phyloP scores from a whole-genome alignment of 2,329 filamentous ascomycete species.

The Zarea fungicola region DNA sequence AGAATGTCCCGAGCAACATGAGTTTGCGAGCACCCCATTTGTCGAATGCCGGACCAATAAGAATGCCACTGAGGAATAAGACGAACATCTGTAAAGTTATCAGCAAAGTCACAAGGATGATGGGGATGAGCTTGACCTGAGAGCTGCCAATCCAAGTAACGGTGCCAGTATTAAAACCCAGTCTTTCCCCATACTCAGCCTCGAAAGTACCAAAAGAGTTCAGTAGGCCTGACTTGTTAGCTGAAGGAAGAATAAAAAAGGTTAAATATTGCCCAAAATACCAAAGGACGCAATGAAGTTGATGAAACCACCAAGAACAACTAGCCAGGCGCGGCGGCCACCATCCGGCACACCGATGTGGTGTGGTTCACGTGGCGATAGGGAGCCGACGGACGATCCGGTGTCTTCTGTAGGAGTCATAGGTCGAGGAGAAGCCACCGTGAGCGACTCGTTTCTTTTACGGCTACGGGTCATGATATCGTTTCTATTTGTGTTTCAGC shows the following conservation, averaged over 20 bases:
- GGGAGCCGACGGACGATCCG: neutral
- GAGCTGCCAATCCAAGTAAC: constrained; percentile 38
- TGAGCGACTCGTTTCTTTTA: neutral
- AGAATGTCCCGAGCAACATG: constrained; percentile 29
- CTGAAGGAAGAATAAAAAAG: too few relatives aligned
- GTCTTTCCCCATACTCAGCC: constrained; percentile 40
- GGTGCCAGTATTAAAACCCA: constrained; percentile 25
- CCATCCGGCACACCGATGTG: constrained; percentile 20
- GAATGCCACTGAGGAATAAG: constrained; percentile 32
- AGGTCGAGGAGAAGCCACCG: constrained; percentile 8
- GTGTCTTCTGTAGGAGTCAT: neutral
- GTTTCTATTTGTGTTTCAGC: too few relatives aligned
- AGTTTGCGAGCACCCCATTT: constrained; percentile 31
- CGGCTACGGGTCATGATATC: too few relatives aligned
- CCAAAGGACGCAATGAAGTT: constrained; percentile 25
- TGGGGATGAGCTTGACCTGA: constrained; percentile 16
- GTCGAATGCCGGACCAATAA: constrained; percentile 37
- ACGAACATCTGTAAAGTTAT: constrained; percentile 30
- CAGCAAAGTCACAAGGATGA: constrained; percentile 2
- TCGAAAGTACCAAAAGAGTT: constrained; percentile 52
- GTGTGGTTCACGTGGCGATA: neutral
- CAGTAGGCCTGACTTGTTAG: constrained; percentile 19
- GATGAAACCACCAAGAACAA: constrained; percentile 27
- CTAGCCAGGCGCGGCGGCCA: constrained; percentile 26
- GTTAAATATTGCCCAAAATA: constrained; percentile 11